Evolutionary conservation across 768 basidiomycete genomes (phyloP), one percentile per base, ranked within the genome.

Genomic region (Boletus barrowsii): DNA sequence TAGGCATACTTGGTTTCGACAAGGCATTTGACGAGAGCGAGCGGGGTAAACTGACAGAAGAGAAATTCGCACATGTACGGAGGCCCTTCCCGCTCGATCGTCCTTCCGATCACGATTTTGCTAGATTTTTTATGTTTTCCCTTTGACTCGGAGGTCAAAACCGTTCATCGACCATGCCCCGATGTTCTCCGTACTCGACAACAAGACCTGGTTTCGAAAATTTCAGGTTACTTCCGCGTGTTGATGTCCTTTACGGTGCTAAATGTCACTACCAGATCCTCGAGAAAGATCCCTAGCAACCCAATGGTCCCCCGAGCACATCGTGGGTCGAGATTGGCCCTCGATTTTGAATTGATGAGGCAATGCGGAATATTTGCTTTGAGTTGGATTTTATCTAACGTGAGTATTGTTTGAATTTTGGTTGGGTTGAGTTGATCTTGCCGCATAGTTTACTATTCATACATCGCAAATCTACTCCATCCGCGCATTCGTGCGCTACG

Each of bases 191-290:
- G 79, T 98, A 51, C 81, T 96, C 29, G 97, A 99, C 77, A 81
- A 82, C 65, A 98, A 97, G 71, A 93, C 98, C 60, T 99, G 97
- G 97, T 98, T 98, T 79, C 85, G 97, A 60, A 98, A 98, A 72
- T 99, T 89, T 77, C 97, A 99, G 82, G 92, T 94, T 54, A 60
- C 76, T 66, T 42, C 56, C 44, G 35, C 24, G 15, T 41, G 36
- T 29, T 35, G 30, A 43, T 39, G 51, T 42, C 15, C 24, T 13
- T 33, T n/a, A 35, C 18, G 14, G 41, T 18, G 7, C 49, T 8
- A 43, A 57, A 41, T n/a, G 26, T 46, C 42, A 47, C 42, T 20
- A 18, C 24, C 42, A 97, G 91, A 95, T 96, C 57, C 75, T 97
- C 52, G 93, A 97, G 72, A 98, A 95, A 70, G 93, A 97, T 68